Evolutionary conservation across 495 filamentous ascomycete genomes (phyloP).

Genomic region (Tuber microsphaerosporum): DNA sequence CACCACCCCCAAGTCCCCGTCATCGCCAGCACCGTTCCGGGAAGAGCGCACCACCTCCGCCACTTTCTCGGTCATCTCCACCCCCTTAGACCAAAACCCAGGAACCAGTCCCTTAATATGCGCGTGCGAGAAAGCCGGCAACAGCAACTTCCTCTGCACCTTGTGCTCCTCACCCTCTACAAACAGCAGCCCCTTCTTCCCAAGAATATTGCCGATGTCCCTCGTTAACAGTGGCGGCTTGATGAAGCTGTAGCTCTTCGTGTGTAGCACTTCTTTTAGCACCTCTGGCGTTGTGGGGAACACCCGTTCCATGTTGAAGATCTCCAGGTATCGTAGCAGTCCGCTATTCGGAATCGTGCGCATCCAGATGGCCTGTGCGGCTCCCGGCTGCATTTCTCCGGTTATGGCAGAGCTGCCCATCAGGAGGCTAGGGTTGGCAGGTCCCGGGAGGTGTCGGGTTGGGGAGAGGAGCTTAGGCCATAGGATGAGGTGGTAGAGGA

Average conservation of each 20-base stretch:
- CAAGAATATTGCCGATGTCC: slow-evolving; percentile 52
- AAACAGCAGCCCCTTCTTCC: slow-evolving; percentile 60
- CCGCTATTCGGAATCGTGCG: slow-evolving; percentile 47
- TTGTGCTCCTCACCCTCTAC: slow-evolving; percentile 85
- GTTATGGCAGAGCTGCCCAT: slow-evolving; percentile 30
- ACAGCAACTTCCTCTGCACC: slow-evolving; percentile 68
- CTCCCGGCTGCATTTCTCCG: slow-evolving; percentile 9
- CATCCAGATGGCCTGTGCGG: slow-evolving; percentile 46
- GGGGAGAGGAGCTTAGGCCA: slow-evolving; percentile 52
- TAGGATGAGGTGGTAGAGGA: slow-evolving; percentile 52
- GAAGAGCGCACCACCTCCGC: slow-evolving; percentile 30
- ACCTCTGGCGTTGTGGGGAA: slow-evolving; percentile 59
- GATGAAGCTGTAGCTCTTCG: slow-evolving; percentile 69
- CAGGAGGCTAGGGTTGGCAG: slow-evolving; percentile 34
- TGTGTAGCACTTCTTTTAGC: slow-evolving; percentile 55
- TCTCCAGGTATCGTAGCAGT: too few relatives aligned
- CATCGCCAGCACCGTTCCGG: slow-evolving; percentile 38
- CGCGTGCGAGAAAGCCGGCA: slow-evolving; percentile 78
- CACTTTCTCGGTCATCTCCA: slow-evolving; percentile 21
- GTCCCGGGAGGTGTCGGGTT: too few relatives aligned
- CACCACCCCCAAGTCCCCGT: not conserved
- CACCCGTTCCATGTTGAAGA: slow-evolving; percentile 38
- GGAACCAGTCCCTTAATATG: slow-evolving; percentile 85
- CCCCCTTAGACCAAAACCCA: slow-evolving; percentile 68
- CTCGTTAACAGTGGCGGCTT: slow-evolving; percentile 58